Conservation (phyloP, 2,329 filamentous ascomycete genomes). For the Celoporthe dispersa region DNA sequence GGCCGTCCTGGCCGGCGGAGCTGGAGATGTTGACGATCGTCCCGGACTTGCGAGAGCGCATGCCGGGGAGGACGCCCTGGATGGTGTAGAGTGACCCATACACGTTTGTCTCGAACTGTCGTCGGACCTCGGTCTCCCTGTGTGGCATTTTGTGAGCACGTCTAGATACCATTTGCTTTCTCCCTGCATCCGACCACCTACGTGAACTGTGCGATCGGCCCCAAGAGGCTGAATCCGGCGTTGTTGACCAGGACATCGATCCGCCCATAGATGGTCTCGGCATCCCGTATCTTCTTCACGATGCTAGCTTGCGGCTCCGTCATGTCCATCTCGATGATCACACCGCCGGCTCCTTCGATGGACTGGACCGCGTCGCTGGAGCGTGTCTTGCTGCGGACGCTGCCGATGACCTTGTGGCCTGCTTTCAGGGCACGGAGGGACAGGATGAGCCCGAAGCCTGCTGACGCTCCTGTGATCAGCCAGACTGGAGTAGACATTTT, state of each 20-base stretch:
- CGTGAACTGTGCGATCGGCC: constrained; percentile 16
- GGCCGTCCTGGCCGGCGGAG: constrained; percentile 35
- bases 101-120: constrained; percentile 38
- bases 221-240: constrained; percentile 31
- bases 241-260: constrained; percentile 35
- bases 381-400: constrained; percentile 36
- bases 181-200: background rate
- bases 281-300: constrained; percentile 33
- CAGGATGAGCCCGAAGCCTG: constrained; percentile 40
- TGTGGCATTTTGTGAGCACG: background rate
- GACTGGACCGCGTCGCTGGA: constrained; percentile 32
- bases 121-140: constrained; percentile 35
- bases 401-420: constrained; percentile 40
- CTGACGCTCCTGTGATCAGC: constrained; percentile 42
- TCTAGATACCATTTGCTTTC: background rate
- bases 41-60: constrained; percentile 35
- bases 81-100: constrained; percentile 37
- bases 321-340: constrained; percentile 38
- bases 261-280: constrained; percentile 29
- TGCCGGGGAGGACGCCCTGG: constrained; percentile 37
- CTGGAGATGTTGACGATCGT: constrained; percentile 38
- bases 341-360: constrained; percentile 37
- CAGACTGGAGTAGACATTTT: constrained; percentile 1
- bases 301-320: constrained; percentile 37
- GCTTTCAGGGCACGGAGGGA: constrained; percentile 37